Conservation (phyloP, 2,329 filamentous ascomycete species). For the Paecilomyces sp. region DNA sequence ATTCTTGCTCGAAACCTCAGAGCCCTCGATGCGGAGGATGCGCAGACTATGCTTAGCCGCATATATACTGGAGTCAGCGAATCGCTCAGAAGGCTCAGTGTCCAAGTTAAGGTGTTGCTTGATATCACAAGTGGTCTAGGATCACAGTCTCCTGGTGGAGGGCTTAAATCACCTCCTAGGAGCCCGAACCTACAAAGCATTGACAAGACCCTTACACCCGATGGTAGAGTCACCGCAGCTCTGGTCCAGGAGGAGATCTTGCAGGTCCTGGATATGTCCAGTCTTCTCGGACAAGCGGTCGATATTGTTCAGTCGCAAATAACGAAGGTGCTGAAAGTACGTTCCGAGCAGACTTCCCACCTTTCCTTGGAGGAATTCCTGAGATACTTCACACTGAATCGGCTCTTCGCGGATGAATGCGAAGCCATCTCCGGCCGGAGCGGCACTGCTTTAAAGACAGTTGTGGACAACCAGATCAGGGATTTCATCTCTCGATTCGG, state of each 20-base stretch:
- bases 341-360: slow-evolving; percentile 52
- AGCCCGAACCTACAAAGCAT: slow-evolving; percentile 40
- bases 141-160: slow-evolving; percentile 27
- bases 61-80: slow-evolving; percentile 87
- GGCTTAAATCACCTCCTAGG: slow-evolving; percentile 40
- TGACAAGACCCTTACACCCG: slow-evolving; percentile 29
- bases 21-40: slow-evolving; percentile 73
- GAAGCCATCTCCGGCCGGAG: slow-evolving; percentile 58
- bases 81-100: slow-evolving; percentile 73
- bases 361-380: slow-evolving; percentile 52
- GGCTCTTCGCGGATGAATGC: slow-evolving; percentile 60
- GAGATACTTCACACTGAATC: slow-evolving; percentile 56
- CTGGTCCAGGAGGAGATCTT: slow-evolving; percentile 51
- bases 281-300: slow-evolving; percentile 58
- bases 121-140: slow-evolving; percentile 70
- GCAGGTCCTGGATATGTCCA: slow-evolving; percentile 59
- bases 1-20: slow-evolving; percentile 83
- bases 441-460: slow-evolving; percentile 52
- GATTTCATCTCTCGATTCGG: slow-evolving; percentile 54
- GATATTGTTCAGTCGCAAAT: slow-evolving; percentile 60
- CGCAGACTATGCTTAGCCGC: slow-evolving; percentile 71
- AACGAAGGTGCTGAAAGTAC: slow-evolving; percentile 57
- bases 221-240: slow-evolving; percentile 17
- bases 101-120: slow-evolving; percentile 88
- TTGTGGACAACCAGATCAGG: slow-evolving; percentile 57